Evolutionary conservation across 306 rosid genomes (phyloP).

Genomic region (Vigna radiata): DNA sequence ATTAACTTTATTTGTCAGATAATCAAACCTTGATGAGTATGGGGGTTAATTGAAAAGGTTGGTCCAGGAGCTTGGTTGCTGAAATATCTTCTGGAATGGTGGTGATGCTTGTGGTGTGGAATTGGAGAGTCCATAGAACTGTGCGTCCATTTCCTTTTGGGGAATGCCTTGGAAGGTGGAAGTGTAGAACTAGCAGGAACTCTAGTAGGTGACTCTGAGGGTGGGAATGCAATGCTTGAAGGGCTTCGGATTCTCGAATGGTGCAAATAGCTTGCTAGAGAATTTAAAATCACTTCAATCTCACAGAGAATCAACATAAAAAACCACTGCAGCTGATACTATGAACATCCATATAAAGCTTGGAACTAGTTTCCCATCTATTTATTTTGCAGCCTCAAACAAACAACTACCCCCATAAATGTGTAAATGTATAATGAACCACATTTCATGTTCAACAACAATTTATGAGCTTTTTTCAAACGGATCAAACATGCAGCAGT

Average conservation of each 20-base stretch:
- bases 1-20: conserved; percentile 17
- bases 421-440: not conserved
- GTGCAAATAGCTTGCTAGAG: conserved; percentile 47
- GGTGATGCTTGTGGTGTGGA: conserved; percentile 52
- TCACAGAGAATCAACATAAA: not conserved
- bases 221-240: conserved; percentile 57
- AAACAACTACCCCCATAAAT: conserved; percentile 4
- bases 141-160: conserved; percentile 55
- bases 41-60: conserved; percentile 50
- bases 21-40: conserved; percentile 63
- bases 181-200: conserved; percentile 9
- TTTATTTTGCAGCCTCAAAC: not conserved
- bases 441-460: not conserved
- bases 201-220: conserved; percentile 29
- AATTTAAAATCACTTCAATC: not conserved
- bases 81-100: conserved; percentile 45
- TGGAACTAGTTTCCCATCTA: conserved; percentile 5
- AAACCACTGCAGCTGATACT: not conserved
- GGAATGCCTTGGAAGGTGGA: conserved; percentile 43
- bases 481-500: conserved; percentile 1
- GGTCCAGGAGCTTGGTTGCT: conserved; percentile 52
- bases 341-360: not conserved
- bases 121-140: conserved; percentile 50
- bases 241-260: conserved; percentile 42
- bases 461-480: not conserved